Base-by-base conservation (phyloP, 2,329 filamentous ascomycete genomes). In the Aspergillus awamori region DNA sequence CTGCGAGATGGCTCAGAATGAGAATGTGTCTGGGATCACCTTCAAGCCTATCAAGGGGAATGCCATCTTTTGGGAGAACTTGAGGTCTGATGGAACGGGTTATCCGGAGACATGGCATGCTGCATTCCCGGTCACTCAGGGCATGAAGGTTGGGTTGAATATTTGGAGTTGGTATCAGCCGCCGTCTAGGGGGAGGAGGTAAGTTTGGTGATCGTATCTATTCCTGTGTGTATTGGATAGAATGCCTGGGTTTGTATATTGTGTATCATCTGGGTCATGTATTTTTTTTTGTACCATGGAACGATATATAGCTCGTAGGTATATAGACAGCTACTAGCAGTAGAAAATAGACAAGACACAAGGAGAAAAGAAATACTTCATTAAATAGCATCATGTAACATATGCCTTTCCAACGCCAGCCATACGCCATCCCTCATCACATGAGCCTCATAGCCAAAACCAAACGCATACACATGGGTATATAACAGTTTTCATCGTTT, bases 111-210 rank as follows among this genome's bases (percentile, higher is more conserved):
- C 83, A 33, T 85, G 85, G 79, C 86, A 88, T 79, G 84, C 85
- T 47, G 85, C 84, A 5, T 76, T 87, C 68, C 85, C 86, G 8
- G 85, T 88, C 0, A 73, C 74, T 53, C 77, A 72, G 43, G 86
- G 86, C 2, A 78, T 75, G 39, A 88, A 88, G 76, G 80, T 87
- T 59, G 86, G 86, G 0, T 72, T 88, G 73, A 88, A 88, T 74
- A 86, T 88, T 63, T 88, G 86, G 86, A 87, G 83, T 72, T 87
- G 85, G 85, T 83, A 82, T 71, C 83, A 85, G 73, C 73, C 73
- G 55, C 71, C 72, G 28, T 63, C 53, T 58, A 60, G 68, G 61
- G 64, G 60, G 60, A 57, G 59, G 45, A 20, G 43, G 41, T 20
- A 13, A 48, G 28, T 36, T 13, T 24, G 45, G 2, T 28, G 5